phyloP scores from a whole-genome alignment of 257 asterid species.

The Plantago ovata region DNA sequence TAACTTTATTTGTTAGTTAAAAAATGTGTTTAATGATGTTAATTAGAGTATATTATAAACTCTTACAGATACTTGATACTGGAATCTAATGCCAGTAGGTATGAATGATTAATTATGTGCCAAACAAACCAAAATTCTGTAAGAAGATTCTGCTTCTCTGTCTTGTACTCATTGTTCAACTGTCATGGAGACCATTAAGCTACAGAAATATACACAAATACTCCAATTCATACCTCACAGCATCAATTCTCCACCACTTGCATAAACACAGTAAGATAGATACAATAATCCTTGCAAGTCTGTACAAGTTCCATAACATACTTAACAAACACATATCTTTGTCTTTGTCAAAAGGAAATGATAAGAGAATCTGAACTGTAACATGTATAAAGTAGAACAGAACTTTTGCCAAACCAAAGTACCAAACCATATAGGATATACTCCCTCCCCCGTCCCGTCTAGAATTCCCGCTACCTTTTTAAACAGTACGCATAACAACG shows the following conservation, averaged over 20 bases:
- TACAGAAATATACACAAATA: neutral
- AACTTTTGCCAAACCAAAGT: neutral
- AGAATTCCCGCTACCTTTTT: too few relatives aligned
- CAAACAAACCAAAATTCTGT: neutral
- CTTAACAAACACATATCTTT: neutral
- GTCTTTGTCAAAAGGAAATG: neutral
- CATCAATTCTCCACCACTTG: constrained; percentile 22
- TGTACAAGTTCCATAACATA: constrained; percentile 23
- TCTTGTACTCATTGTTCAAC: neutral
- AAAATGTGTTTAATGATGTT: too few relatives aligned
- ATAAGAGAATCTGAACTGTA: constrained; percentile 22
- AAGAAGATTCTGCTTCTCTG: constrained; percentile 8
- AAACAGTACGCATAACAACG: too few relatives aligned
- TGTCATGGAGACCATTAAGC: neutral
- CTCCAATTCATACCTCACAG: neutral
- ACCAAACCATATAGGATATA: too few relatives aligned
- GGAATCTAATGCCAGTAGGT: neutral
- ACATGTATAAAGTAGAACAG: neutral
- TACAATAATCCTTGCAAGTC: constrained; percentile 10
- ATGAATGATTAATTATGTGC: neutral
- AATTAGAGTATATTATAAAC: too few relatives aligned
- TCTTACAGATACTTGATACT: too few relatives aligned
- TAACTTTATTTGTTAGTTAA: too few relatives aligned
- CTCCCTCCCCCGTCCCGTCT: too few relatives aligned
- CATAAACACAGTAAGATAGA: too few relatives aligned